Evolutionary conservation across 192 early-diverging fungal genomes (phyloP).

Genomic region (Coemansia sp.): DNA sequence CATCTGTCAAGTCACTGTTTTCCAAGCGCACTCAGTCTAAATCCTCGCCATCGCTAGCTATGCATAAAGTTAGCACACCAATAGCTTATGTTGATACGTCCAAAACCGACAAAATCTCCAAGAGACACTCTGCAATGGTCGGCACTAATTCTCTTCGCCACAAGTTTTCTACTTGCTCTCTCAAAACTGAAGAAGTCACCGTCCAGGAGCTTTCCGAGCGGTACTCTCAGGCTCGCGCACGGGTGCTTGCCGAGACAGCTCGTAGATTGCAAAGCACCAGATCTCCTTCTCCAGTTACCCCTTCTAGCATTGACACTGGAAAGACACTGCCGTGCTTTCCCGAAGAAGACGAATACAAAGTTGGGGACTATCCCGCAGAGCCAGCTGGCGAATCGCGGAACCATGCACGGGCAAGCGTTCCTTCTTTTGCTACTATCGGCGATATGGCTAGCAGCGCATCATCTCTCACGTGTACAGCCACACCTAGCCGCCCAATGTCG

Average conservation of each 20-base stretch:
- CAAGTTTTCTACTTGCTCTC: conserved; percentile 3
- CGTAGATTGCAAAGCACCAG: conserved; percentile 27
- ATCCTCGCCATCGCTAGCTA: not conserved
- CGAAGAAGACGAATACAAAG: conserved; percentile 34
- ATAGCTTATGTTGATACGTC: not conserved
- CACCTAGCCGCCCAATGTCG: conserved; percentile 18
- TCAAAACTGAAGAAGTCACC: conserved; percentile 3
- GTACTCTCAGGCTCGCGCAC: conserved; percentile 33
- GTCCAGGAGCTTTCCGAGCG: conserved; percentile 10
- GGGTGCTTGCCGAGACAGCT: conserved; percentile 37
- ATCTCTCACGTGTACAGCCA: conserved; percentile 12
- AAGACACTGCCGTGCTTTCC: conserved; percentile 41
- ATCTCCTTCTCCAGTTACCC: conserved; percentile 25
- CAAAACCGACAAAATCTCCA: not conserved
- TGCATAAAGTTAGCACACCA: not conserved
- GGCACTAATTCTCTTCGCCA: conserved; percentile 1
- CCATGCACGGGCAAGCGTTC: conserved; percentile 14
- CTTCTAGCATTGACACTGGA: conserved; percentile 41
- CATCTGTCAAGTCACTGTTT: conserved; percentile 44
- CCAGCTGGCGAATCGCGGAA: conserved; percentile 3
- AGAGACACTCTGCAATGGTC: conserved; percentile 2
- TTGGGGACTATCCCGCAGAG: conserved; percentile 1
- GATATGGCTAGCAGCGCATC: conserved; percentile 13
- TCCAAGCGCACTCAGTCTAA: conserved; percentile 10
- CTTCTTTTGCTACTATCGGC: conserved; percentile 12